Base-by-base conservation (phyloP, 495 filamentous ascomycete species). In the Talaromyces ruber region DNA sequence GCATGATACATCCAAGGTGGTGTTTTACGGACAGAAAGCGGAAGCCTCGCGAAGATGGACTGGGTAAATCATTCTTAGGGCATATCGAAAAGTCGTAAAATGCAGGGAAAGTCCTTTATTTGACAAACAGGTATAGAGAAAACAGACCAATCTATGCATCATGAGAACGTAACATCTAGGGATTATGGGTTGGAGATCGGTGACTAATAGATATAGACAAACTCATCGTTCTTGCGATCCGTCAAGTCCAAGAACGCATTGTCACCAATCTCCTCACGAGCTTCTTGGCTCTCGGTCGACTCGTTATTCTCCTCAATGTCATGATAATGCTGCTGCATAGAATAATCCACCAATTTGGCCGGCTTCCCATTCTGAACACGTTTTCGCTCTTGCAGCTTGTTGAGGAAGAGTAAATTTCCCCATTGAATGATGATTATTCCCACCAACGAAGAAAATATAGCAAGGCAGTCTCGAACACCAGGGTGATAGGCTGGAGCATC, bases 211-310 rank as follows among this genome's bases (percentile, higher is more conserved):
- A 87, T 81, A 74, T 86, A 87, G 5, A 87, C 79, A 74, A 87
- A 87, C 71, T 88, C 84, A 64, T 87, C 83, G 65, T 88, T 87
- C 74, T 84, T 70, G 30, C 82, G 68, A 66, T 87, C 85, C 25
- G 84, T 88, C 67, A 86, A 60, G 70, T 87, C 86, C 53, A 72
- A 57, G 43, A 82, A 81, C 12, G 78, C 81, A 50, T 79, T 61
- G 39, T 66, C 69, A 9, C 65, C 78, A 66, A 66, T 70, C 28
- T 63, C 63, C 28, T 66, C 67, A 12, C 43, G 68, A 14, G 43
- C 68, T 21, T 60, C 67, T 25, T 47, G 59, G 56, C 62, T 69
- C 12, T 45, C 39, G 25, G 66, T 3, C 65, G 66, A 25, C 21
- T 64, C 61, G 58, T 64, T 63, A 54, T 70, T 65, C 45, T 52